These are phyloP conservation scores for Ilyonectria sp. DNA, from an alignment of 2,329 filamentous ascomycete species.

Conservation along the genomic window DNA sequence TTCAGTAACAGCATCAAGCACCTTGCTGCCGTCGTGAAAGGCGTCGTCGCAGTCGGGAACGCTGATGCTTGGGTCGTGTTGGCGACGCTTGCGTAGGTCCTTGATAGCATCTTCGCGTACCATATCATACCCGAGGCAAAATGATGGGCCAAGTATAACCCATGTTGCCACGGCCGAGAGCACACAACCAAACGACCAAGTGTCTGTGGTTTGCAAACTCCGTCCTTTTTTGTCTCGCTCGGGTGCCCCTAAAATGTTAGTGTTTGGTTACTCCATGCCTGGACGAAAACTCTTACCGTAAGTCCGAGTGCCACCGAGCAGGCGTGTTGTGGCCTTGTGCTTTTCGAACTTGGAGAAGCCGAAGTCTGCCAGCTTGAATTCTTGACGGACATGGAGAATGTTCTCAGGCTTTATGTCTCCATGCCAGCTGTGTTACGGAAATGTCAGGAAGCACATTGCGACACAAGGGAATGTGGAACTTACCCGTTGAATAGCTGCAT, in stretches of 20 bases:
- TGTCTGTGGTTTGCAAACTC: conserved; percentile 10
- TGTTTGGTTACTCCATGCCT: background rate
- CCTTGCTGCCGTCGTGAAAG: conserved; percentile 9
- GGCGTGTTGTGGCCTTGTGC: background rate
- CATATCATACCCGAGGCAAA: background rate
- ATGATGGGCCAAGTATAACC: conserved; percentile 6
- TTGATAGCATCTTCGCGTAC: conserved; percentile 6
- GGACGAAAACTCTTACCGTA: background rate
- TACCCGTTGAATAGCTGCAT: conserved; percentile 1
- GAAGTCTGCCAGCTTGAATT: conserved; percentile 19
- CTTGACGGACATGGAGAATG: background rate
- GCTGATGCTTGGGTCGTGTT: background rate
- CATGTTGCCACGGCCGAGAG: conserved; percentile 13
- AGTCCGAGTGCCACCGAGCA: conserved; percentile 6
- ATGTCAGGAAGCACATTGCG: no score
- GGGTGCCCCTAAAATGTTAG: conserved; percentile 5
- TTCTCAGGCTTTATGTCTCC: conserved; percentile 12
- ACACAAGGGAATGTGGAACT: no score
- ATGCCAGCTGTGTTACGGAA: no score
- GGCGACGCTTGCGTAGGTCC: background rate
- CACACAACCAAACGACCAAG: conserved; percentile 21
- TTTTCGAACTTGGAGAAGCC: conserved; percentile 15
- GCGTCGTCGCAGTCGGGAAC: background rate
- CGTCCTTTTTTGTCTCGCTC: background rate
- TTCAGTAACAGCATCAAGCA: background rate